Evolutionary conservation across 1,139 yeast species (phyloP).

Genomic region (Meyerozyma smithsonii): DNA sequence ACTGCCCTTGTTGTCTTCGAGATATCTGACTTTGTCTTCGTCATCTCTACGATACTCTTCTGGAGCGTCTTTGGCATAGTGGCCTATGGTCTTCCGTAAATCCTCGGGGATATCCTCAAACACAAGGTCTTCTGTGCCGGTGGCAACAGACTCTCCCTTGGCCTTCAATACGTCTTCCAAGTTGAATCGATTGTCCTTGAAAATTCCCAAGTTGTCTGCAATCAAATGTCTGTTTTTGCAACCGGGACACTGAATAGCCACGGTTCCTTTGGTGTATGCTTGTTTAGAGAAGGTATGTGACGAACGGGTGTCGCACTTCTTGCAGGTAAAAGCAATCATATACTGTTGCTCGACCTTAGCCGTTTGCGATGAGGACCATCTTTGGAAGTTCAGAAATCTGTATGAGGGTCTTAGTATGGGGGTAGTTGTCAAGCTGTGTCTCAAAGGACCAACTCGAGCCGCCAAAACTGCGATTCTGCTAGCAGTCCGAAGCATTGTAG

Average conservation of each 20-base stretch:
- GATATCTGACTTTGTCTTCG: slow-evolving; percentile 8
- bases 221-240: slow-evolving; percentile 86
- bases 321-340: slow-evolving; percentile 91
- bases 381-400: background rate
- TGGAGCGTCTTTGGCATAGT: slow-evolving; percentile 64
- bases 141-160: slow-evolving; percentile 70
- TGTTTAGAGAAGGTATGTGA: slow-evolving; percentile 88
- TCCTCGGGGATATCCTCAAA: slow-evolving; percentile 72
- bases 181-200: slow-evolving; percentile 68
- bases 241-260: slow-evolving; percentile 86
- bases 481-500: background rate
- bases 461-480: background rate
- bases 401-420: background rate
- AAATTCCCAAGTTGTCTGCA: slow-evolving; percentile 86
- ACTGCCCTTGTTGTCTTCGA: background rate
- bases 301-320: slow-evolving; percentile 77
- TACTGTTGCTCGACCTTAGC: slow-evolving; percentile 2
- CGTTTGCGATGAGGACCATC: slow-evolving; percentile 1
- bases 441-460: background rate
- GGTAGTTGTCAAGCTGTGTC: background rate
- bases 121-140: slow-evolving; percentile 56
- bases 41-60: slow-evolving; percentile 20
- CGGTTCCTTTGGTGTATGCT: slow-evolving; percentile 84
- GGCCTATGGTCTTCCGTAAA: slow-evolving; percentile 52
- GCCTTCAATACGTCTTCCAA: slow-evolving; percentile 75